Base-by-base conservation (phyloP, 2,329 filamentous ascomycete genomes). In the Corynespora cassiicola region DNA sequence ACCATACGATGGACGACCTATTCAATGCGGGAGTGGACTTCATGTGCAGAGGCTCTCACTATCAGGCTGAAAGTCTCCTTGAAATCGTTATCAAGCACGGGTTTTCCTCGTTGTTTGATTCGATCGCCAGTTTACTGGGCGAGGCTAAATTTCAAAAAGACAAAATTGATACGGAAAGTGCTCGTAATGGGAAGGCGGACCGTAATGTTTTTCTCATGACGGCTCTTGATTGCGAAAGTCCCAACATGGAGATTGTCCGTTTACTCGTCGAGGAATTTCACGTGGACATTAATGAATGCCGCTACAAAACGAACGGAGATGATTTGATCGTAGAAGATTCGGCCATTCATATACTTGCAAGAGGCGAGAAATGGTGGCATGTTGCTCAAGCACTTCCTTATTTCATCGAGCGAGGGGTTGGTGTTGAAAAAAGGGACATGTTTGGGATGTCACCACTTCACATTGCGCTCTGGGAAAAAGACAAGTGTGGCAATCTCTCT, bases 371-470 rank as follows among this genome's bases (percentile, higher is more conserved):
- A 26, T 55, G 47, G 52, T 55, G 52, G 52, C 47, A 53, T 10
- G 36, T 37, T 8, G 30, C 34, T 19, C 30, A 34, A 6, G 47
- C 44, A 17, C 32, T 55, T 8, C 52, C 52, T 1, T 55, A 51
- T 28, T 26, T 55, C n/a, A 12, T 55, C 3, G 20, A 19, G 2
- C 27, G 29, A 6, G 47, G 44, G 3, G 49, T 42, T 4, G 14
- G 61, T 16, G 14, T 44, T 1, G 31, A 41, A 11, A 39, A 40
- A 5, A 40, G 40, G 15, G 51, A 65, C 30, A 21, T 40, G 4
- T 8, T 37, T 1, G 56, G 56, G 9, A 48, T 50, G 14, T 61
- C 55, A 3, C 52, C 63, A 3, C 31, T 71, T 7, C 62, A 67
- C 26, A n/a, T 26, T 14, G 46, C 42, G 3, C 22, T 54, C 9